Evolutionary conservation across 768 basidiomycete species (phyloP).

Genomic region (Glaciozyma martinii): DNA sequence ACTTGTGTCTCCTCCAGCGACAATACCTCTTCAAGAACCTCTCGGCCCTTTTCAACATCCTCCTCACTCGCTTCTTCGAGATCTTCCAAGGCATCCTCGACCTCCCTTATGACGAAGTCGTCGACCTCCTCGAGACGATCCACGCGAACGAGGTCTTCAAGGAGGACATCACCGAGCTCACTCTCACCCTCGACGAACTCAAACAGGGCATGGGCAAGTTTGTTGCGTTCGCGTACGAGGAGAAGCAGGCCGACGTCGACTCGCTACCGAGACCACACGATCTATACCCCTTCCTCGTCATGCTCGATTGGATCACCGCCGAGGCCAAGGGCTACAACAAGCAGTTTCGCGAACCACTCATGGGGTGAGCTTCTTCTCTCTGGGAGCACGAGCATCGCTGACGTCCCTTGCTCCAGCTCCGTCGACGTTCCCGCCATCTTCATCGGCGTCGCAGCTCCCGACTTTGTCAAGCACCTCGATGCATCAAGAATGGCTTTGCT

Average conservation of each 20-base stretch:
- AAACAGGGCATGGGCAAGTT: conserved; percentile 27
- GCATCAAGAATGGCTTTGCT: conserved; percentile 5
- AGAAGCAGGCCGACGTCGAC: conserved; percentile 36
- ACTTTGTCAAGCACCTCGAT: conserved; percentile 25
- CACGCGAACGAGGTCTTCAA: conserved; percentile 27
- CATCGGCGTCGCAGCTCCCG: conserved; percentile 21
- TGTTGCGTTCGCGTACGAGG: conserved; percentile 27
- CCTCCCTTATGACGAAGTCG: conserved; percentile 59
- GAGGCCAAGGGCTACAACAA: conserved; percentile 72
- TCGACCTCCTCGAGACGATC: conserved; percentile 47
- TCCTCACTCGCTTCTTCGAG: conserved; percentile 76
- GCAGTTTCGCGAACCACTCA: conserved; percentile 70
- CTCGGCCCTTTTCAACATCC: conserved; percentile 70
- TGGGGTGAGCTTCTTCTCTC: conserved; percentile 52
- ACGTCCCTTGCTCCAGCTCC: conserved; percentile 2
- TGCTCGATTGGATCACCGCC: conserved; percentile 87
- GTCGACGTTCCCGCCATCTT: conserved; percentile 68
- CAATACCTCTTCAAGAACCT: conserved; percentile 37
- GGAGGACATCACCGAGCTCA: conserved; percentile 9
- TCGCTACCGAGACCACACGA: conserved; percentile 50
- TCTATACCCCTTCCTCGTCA: conserved; percentile 66
- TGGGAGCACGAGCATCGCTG: not conserved
- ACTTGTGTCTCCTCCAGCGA: conserved; percentile 14
- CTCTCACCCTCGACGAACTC: conserved; percentile 14
- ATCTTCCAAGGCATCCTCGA: conserved; percentile 66